A percentile compares a stretch with the other conserved stretches of the same genome.
phyloP scores from a whole-genome alignment of 495 filamentous ascomycete species.

The Polyplosphaeria fusca region DNA sequence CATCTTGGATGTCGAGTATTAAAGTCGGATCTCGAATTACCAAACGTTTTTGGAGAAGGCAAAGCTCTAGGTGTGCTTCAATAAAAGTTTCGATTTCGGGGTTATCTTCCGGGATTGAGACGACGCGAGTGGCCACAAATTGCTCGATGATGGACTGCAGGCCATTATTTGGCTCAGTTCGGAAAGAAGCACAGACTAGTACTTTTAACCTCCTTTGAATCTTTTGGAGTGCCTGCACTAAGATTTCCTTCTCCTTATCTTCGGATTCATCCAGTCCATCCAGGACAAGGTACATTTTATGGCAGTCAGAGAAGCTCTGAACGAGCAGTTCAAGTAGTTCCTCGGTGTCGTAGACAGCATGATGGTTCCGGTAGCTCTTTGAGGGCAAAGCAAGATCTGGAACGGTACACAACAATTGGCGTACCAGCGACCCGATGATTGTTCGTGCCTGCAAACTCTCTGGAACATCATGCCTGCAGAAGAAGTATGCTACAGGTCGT shows the following conservation, averaged over 20 bases:
- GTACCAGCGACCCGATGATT: slow-evolving; percentile 43
- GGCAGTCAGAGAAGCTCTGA: slow-evolving; percentile 18
- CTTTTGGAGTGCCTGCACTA: slow-evolving; percentile 33
- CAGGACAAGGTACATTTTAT: slow-evolving; percentile 39
- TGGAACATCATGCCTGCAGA: no score
- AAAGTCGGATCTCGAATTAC: no score
- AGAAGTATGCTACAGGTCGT: no score
- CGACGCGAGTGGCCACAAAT: no score
- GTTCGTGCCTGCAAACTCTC: slow-evolving; percentile 43
- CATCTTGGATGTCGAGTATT: no score
- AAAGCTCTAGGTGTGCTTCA: no score
- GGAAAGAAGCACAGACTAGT: no score
- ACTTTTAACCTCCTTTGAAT: slow-evolving; percentile 38
- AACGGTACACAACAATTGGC: slow-evolving; percentile 40
- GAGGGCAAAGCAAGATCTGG: slow-evolving; percentile 23
- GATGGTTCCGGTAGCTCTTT: slow-evolving; percentile 27
- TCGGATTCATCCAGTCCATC: slow-evolving; percentile 46
- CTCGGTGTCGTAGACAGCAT: slow-evolving; percentile 27
- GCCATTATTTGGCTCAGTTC: no score
- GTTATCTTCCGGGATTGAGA: no score
- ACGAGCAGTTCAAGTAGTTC: slow-evolving; percentile 28
- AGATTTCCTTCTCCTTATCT: slow-evolving; percentile 23
- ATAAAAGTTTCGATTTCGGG: no score
- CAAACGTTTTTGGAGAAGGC: no score
- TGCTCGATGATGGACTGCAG: no score